Evolutionary conservation across 345 rosid species (phyloP), one percentile per base, ranked within the genome.

Genomic region (Hibiscus syriacus): DNA sequence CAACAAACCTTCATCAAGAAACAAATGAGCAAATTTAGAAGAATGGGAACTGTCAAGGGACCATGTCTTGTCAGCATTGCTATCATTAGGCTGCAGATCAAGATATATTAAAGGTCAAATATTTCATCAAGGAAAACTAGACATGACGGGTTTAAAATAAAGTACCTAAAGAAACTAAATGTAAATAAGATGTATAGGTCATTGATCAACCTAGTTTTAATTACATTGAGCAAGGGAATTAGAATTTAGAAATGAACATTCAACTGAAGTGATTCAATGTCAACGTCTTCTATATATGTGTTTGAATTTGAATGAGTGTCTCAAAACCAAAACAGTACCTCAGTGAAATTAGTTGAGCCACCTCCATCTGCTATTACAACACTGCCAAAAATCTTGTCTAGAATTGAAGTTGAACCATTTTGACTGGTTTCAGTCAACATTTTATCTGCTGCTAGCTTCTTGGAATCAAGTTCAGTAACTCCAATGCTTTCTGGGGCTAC

Each of bases 21-120:
- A 94, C 83, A 90, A 87, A 70, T 77, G 86, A 60, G 93, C 96
- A 72, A 94, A 94, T 80, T 84, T 94, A 67, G 99, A n/a, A n/a
- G n/a, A 90, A 39, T 83, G 83, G 64, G 69, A 77, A 23, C 52
- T 57, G 46, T 64, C 83, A 66, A 88, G 74, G 71, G 74, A 80
- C 80, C 53, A 58, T 13, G 56, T 46, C 46, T 80, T 90, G 59
- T 84, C 91, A 68, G 68, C 80, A 73, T 85, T 82, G 66, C 64
- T 66, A 68, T 74, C 82, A 45, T 76, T 77, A 41, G 72, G 84
- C 96, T 89, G 74, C 56, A 82, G 52, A 69, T 68, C 12, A 71
- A 64, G 68, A 49, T 25, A 63, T 48, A 55, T 67, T 59, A 64
- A 72, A 73, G 23, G 49, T 45, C 60, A 70, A 71, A 36, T 55